phyloP scores from a whole-genome alignment of 2,329 filamentous ascomycete species.

The Fusarium sp. region DNA sequence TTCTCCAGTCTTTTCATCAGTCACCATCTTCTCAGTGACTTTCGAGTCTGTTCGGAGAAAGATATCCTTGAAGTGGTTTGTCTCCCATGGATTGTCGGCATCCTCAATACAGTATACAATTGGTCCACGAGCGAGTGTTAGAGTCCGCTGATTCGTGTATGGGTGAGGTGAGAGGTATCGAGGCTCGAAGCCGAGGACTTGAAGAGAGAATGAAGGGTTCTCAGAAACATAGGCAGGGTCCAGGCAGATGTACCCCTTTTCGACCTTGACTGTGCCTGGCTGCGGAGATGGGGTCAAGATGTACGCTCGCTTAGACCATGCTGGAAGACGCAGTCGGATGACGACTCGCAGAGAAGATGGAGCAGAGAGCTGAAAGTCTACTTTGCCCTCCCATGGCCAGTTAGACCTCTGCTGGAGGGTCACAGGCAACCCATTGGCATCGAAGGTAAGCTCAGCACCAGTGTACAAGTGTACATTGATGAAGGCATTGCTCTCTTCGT shows the following conservation, averaged over 20 bases:
- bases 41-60: slow-evolving; percentile 1
- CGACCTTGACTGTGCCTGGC: slow-evolving; percentile 27
- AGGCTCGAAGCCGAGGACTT: slow-evolving; percentile 58
- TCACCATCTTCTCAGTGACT: slow-evolving; percentile 12
- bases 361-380: slow-evolving; percentile 58
- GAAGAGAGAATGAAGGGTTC: slow-evolving; percentile 51
- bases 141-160: slow-evolving; percentile 64
- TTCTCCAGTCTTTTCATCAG: slow-evolving; percentile 11
- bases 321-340: slow-evolving; percentile 64
- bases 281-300: slow-evolving; percentile 50
- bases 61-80: slow-evolving; percentile 65
- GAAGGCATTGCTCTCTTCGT: slow-evolving; percentile 45
- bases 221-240: slow-evolving; percentile 53
- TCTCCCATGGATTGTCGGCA: slow-evolving; percentile 66
- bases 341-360: slow-evolving; percentile 42
- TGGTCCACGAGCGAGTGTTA: slow-evolving; percentile 66
- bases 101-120: slow-evolving; percentile 72
- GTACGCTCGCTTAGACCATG: slow-evolving; percentile 57
- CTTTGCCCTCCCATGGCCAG: slow-evolving; percentile 68
- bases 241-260: slow-evolving; percentile 64
- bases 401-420: slow-evolving; percentile 56
- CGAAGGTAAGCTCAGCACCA: slow-evolving; percentile 57
- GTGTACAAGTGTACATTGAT: slow-evolving; percentile 68
- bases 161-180: slow-evolving; percentile 65
- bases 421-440: slow-evolving; percentile 50